Base-by-base conservation (phyloP, 805 yeast genomes). In the Tetrapisispora fleetii region DNA sequence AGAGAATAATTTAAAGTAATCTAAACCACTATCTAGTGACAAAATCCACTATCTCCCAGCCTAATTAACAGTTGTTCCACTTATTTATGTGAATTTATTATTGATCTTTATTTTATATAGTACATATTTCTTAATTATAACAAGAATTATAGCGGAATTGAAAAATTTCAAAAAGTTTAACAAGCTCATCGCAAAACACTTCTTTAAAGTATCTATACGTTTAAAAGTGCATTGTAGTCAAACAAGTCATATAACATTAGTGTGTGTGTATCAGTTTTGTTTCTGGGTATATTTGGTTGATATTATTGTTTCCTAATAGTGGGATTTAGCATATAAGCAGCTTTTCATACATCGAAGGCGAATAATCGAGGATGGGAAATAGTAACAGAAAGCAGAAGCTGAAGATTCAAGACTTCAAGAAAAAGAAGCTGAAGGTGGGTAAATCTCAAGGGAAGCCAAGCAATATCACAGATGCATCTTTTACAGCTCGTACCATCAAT, bases 381-480 rank as follows among this genome's bases (percentile, higher is more conserved):
- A 47, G 49, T 18, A 50, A 62, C 3, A 58, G 60, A 43, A 69
- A 68, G 57, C 69, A 67, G 53, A 69, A 68, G 47, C 64, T 65
- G 42, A 69, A 67, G 56, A 66, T 63, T 51, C 53, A 77, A 65
- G 81, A 77, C 63, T 55, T 79, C 80, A 41, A 78, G 65, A 57
- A 75, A 72, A 64, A 83, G 50, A 91, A 87, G 71, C 76, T 93
- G 46, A 83, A 77, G 59, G 97, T 93, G 33, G 99, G 99, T 49
- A 93, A 93, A 65, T 71, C 83, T 2, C 78, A 79, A 18, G 79
- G 80, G 6, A 79, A 78, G 53, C 80, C 89, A 6, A 77, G 80
- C 18, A 87, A 88, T 61, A 78, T 75, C 50, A 93, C 99, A 4
- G 91, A 85, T 55, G 87, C 95, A 0, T 83, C 95, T 0, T 91